These are phyloP conservation scores for Leishmania tarentolae DNA, from an alignment of 208 protist species.

Conservation along the genomic window DNA sequence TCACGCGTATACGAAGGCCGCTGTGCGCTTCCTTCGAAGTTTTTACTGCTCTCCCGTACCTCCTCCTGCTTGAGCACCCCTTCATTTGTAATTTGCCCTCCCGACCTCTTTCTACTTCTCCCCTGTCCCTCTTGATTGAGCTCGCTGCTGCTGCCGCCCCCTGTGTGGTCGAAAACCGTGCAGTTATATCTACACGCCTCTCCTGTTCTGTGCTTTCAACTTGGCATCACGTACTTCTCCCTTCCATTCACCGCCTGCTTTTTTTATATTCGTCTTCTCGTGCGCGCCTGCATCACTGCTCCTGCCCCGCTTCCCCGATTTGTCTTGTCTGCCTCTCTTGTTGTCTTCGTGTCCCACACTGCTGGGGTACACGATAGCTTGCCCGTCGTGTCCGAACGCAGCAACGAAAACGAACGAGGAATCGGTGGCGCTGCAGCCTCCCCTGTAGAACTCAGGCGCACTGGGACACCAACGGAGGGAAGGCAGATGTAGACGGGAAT, in stretches of 20 bases:
- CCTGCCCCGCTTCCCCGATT: background rate
- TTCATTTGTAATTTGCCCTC: background rate
- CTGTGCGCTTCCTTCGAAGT: background rate
- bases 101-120: background rate
- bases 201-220: background rate
- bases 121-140: background rate
- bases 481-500: background rate
- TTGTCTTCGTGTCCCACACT: background rate
- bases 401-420: background rate
- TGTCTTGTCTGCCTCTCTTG: background rate
- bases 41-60: background rate
- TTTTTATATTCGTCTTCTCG: background rate
- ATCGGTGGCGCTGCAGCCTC: background rate
- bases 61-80: background rate
- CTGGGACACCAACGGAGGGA: no score
- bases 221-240: background rate
- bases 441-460: background rate
- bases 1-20: no score
- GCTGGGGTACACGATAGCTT: background rate
- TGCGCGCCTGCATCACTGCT: background rate
- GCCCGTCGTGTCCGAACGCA: background rate
- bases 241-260: background rate
- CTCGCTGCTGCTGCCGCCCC: background rate
- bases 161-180: background rate
- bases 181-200: background rate